Conservation (phyloP, 305 asterid species). For the Solanum aculeatissimum region DNA sequence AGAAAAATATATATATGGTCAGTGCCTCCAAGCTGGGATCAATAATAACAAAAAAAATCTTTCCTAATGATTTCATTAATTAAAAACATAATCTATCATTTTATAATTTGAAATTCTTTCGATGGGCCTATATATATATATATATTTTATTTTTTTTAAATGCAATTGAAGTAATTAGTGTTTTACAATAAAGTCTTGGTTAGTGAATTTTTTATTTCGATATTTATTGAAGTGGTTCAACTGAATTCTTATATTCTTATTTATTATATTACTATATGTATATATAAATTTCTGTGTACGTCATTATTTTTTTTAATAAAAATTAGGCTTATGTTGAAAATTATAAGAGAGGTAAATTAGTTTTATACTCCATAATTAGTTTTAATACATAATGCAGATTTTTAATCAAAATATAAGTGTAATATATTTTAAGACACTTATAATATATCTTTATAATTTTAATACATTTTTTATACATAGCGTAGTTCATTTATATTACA, state of each 20-base stretch:
- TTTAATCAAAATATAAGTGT: too few relatives aligned
- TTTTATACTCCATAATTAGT: neutral
- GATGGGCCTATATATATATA: neutral
- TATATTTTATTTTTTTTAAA: neutral
- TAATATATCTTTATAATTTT: too few relatives aligned
- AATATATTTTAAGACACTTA: too few relatives aligned
- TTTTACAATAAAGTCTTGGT: neutral
- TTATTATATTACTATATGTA: neutral
- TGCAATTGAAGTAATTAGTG: neutral
- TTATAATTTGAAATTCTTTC: neutral
- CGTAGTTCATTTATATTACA: too few relatives aligned
- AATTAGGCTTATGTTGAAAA: neutral
- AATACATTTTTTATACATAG: too few relatives aligned
- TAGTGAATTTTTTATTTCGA: neutral
- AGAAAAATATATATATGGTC: neutral
- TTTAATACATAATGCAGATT: too few relatives aligned
- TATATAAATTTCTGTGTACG: neutral
- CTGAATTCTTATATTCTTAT: neutral
- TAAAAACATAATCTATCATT: constrained; percentile 2
- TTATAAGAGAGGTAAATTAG: neutral
- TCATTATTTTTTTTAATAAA: neutral
- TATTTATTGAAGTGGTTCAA: neutral
- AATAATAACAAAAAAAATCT: constrained; percentile 10
- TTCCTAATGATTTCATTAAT: neutral
- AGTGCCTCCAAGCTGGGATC: constrained; percentile 16